Percentiles rank a stretch among this genome's conserved stretches.
Conservation (phyloP, 2,329 filamentous ascomycete species). For the Curvularia spicifera region DNA sequence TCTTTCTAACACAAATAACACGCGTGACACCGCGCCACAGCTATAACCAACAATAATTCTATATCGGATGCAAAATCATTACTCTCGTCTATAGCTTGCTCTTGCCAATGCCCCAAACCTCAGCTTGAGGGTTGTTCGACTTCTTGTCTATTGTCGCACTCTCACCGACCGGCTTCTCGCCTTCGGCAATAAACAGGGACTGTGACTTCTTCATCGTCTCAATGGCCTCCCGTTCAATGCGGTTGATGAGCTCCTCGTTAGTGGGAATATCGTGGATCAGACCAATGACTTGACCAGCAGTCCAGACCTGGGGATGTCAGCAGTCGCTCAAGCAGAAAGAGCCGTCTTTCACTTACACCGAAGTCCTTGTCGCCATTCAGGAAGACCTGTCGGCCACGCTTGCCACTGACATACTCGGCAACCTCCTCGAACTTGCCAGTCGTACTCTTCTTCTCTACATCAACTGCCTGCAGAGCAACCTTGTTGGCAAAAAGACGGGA, state of each 20-base stretch:
- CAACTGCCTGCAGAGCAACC: conserved; percentile 78
- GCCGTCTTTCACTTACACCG: conserved; percentile 57
- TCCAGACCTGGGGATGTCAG: conserved; percentile 78
- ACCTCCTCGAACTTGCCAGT: conserved; percentile 91
- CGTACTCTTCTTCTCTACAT: conserved; percentile 81
- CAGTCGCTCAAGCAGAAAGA: not conserved
- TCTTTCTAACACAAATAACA: not conserved
- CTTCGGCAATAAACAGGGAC: conserved; percentile 44
- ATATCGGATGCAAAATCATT: not conserved
- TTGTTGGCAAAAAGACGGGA: conserved; percentile 88
- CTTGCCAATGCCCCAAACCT: conserved; percentile 45
- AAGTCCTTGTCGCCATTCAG: conserved; percentile 88
- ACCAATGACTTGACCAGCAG: conserved; percentile 88
- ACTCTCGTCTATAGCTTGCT: conserved; percentile 47
- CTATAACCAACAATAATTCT: not conserved
- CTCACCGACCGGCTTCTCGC: not conserved
- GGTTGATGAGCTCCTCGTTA: conserved; percentile 53
- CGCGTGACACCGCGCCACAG: not conserved
- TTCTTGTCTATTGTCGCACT: conserved; percentile 48
- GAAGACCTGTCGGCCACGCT: conserved; percentile 90
- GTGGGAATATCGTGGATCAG: conserved; percentile 61
- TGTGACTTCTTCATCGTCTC: conserved; percentile 51
- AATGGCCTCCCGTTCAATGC: conserved; percentile 56
- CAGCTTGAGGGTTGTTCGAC: conserved; percentile 47
- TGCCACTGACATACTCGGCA: conserved; percentile 84